Percentiles rank a stretch among this genome's conserved stretches.
Conservation (phyloP, 2,329 filamentous ascomycete genomes). For the Boeremia exigua region DNA sequence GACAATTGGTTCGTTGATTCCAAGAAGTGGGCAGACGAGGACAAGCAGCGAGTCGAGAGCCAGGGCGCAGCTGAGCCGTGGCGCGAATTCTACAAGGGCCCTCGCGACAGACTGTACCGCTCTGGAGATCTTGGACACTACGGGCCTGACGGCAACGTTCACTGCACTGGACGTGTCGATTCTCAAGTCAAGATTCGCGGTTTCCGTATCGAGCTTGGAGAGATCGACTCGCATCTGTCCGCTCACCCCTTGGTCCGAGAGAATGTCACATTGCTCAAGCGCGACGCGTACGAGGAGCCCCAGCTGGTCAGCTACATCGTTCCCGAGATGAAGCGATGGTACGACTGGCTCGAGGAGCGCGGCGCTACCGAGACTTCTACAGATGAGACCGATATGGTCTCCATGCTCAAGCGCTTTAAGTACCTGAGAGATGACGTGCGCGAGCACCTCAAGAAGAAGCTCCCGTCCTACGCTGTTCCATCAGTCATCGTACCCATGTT, state of each 20-base stretch:
- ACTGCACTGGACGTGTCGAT: conserved; percentile 81
- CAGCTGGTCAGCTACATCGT: conserved; percentile 90
- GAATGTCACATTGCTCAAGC: conserved; percentile 82
- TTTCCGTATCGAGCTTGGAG: conserved; percentile 92
- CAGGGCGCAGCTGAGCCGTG: conserved; percentile 69
- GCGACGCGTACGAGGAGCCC: conserved; percentile 84
- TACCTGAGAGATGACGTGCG: conserved; percentile 65
- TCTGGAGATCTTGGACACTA: conserved; percentile 87
- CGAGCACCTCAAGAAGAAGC: conserved; percentile 72
- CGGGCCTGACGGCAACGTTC: conserved; percentile 72
- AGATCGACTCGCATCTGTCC: conserved; percentile 86
- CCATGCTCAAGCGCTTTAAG: conserved; percentile 66
- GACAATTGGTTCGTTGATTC: conserved; percentile 85
- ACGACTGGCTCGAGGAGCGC: conserved; percentile 65
- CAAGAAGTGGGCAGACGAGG: conserved; percentile 69
- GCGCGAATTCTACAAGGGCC: conserved; percentile 79
- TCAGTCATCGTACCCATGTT: conserved; percentile 75
- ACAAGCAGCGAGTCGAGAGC: conserved; percentile 60
- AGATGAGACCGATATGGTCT: conserved; percentile 59
- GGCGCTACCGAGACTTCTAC: conserved; percentile 47
- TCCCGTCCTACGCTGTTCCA: conserved; percentile 78
- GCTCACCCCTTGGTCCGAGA: conserved; percentile 79
- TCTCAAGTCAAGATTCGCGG: conserved; percentile 95
- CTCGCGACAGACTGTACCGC: conserved; percentile 83
- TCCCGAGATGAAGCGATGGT: conserved; percentile 78